These are phyloP conservation scores for Veloboletus limbatus DNA, from an alignment of 1,284 basidiomycete genomes.

Conservation along the genomic window DNA sequence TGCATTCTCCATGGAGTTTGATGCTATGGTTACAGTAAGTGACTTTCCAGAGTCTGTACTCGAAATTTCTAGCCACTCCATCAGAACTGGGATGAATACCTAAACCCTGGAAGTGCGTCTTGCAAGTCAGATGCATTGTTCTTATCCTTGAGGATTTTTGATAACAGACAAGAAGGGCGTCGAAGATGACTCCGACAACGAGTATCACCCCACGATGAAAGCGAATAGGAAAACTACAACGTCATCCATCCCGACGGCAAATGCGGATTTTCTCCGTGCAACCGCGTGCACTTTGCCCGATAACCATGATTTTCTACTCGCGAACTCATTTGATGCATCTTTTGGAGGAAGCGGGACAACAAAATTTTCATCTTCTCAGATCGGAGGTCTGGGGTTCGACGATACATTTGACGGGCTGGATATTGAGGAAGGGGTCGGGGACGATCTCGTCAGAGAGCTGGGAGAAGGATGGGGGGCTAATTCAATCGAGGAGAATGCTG, in stretches of 20 bases:
- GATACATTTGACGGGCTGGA: conserved; percentile 60
- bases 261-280: conserved; percentile 45
- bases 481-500: conserved; percentile 24
- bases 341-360: conserved; percentile 41
- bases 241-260: conserved; percentile 15
- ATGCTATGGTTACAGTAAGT: conserved; percentile 63
- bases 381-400: conserved; percentile 47
- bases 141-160: neutral
- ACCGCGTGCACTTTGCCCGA: conserved; percentile 65
- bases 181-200: conserved; percentile 42
- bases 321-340: conserved; percentile 62
- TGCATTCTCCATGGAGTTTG: conserved; percentile 60
- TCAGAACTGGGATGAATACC: conserved; percentile 65
- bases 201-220: conserved; percentile 46
- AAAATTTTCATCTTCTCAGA: conserved; percentile 56
- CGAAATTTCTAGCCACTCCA: neutral
- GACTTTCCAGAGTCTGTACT: conserved; percentile 1
- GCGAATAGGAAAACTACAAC: conserved; percentile 35
- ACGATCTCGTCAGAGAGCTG: conserved; percentile 69
- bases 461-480: conserved; percentile 63
- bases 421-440: conserved; percentile 55
- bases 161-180: conserved; percentile 10
- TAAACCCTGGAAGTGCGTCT: conserved; percentile 40
- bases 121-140: neutral
- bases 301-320: conserved; percentile 62